Percentiles rank a stretch among this genome's conserved stretches.
These are phyloP conservation scores for Fusarium camptoceras DNA, from an alignment of 2,329 filamentous ascomycete species.

Conservation along the genomic window DNA sequence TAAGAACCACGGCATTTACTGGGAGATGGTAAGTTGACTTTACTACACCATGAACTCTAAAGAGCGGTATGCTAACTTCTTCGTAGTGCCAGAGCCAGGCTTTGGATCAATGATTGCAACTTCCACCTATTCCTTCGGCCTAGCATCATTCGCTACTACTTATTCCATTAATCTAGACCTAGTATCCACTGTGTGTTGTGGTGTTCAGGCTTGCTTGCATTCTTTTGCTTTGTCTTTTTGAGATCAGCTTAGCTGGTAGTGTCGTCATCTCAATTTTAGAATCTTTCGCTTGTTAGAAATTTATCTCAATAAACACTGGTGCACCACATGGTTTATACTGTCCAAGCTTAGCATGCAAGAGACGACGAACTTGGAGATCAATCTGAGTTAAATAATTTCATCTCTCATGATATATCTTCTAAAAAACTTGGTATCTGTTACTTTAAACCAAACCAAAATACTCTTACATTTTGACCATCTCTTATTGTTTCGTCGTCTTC, in stretches of 20 bases:
- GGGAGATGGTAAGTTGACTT: constrained; percentile 36
- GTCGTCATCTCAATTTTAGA: too few relatives aligned
- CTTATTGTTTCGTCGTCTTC: constrained; percentile 31
- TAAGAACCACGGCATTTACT: constrained; percentile 32
- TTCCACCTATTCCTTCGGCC: not conserved
- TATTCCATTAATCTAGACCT: not conserved
- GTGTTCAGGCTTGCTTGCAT: not conserved
- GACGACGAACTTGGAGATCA: too few relatives aligned
- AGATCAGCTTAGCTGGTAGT: too few relatives aligned
- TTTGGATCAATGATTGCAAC: constrained; percentile 21
- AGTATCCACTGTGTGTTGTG: accelerated
- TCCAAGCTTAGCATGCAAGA: accelerated
- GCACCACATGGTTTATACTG: not conserved
- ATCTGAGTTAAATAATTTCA: not conserved
- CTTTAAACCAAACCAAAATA: not conserved
- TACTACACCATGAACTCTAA: accelerated
- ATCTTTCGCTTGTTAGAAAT: too few relatives aligned
- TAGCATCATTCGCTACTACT: accelerated
- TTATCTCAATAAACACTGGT: not conserved
- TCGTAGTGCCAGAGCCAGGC: constrained; percentile 39
- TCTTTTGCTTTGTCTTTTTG: not conserved
- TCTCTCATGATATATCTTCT: not conserved
- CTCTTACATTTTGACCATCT: not conserved
- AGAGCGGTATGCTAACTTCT: not conserved
- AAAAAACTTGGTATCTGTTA: not conserved